Evolutionary conservation across 441 rosid genomes (phyloP), one percentile per base, ranked within the genome.

Genomic region (Lepidium campestre): DNA sequence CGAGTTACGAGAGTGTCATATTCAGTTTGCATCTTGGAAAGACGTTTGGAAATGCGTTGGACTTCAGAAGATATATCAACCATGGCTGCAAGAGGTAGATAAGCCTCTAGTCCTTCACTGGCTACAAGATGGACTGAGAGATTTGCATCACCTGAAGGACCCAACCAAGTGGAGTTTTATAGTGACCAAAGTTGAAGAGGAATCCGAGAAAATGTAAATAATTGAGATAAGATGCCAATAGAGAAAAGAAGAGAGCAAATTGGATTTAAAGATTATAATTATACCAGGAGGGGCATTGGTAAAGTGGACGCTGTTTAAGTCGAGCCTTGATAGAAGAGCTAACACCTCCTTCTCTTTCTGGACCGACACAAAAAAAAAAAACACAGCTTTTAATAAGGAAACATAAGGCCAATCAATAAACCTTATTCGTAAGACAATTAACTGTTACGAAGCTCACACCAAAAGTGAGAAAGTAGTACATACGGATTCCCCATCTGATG

Each of bases 81-180:
- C 97, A 93, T 88, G 71, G 83, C 97, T 4, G 93, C 84, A 57
- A 93, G 93, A 13, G 97, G 97, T 56, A 93, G 96, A 82, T 89
- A 90, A 37, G 98, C 97, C 76, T 93, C 98, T 48, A 90, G 80
- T 46, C 97, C 98, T 77, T 93, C 96, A 70, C 97, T 83, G 20
- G 97, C 98, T 72, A 93, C 97, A 54, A 93, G 76, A 74, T 93
- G 98, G 41, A 93, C 90, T 8, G 96, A 93, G 31, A 77, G 82
- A 57, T 83, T 83, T 57, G 90, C 97, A 80, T 90, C 86, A 73
- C 76, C 97, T 93, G 78, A 57, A 25, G 27, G 11, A 54, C 58
- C 64, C 50, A 44, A 10, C 29, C 47, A 62, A 23, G 40, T 25
- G 6, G 6, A 22, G 19, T 63, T 36, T 34, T 15, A 17, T 10